Evolutionary conservation across 2,329 filamentous ascomycete species (phyloP).

Genomic region (Cephalotrichum gorgonifer): DNA sequence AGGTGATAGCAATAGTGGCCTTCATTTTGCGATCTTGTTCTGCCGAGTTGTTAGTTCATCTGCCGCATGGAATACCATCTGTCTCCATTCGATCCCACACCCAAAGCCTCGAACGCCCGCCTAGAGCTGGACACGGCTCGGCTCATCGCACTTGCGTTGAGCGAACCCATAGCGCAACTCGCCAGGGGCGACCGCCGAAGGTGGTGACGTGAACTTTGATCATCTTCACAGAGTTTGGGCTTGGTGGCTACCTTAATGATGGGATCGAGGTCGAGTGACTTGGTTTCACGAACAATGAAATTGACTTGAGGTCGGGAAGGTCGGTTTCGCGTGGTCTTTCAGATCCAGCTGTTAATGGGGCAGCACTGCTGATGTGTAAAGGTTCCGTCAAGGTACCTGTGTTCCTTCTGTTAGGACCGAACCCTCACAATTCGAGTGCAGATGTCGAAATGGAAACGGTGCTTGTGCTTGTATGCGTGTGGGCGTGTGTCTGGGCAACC

Average conservation of each 20-base stretch:
- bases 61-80: no score
- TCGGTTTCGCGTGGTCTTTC: background rate
- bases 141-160: no score
- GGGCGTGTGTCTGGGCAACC: background rate
- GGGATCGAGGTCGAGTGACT: background rate
- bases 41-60: background rate
- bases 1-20: conserved; percentile 33
- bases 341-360: conserved; percentile 5
- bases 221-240: no score
- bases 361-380: conserved; percentile 5
- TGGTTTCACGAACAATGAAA: background rate
- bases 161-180: no score
- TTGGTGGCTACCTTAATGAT: background rate
- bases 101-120: no score
- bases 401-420: background rate
- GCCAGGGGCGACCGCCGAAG: no score
- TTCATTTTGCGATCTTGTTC: conserved; percentile 32
- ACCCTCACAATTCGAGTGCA: background rate
- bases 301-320: background rate
- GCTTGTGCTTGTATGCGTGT: no score
- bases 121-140: no score
- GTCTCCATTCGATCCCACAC: no score
- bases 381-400: conserved; percentile 5
- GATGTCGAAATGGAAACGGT: no score
- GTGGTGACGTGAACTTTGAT: no score